These are phyloP conservation scores for Fraxinus albicans DNA, from an alignment of 305 asterid species.

Conservation along the genomic window DNA sequence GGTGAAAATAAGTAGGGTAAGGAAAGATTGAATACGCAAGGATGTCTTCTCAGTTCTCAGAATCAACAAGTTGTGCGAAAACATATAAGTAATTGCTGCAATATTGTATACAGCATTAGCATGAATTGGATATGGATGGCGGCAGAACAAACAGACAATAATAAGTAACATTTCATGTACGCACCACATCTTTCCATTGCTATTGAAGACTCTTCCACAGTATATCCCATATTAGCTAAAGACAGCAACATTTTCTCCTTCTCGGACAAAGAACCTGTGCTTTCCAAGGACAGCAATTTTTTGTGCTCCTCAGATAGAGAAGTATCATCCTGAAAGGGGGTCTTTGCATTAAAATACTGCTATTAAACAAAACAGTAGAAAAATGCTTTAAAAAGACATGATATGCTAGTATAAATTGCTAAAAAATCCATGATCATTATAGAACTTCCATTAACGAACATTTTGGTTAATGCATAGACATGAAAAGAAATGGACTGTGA, in stretches of 20 bases:
- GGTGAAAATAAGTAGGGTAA: not conserved
- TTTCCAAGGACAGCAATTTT: slow-evolving; percentile 41
- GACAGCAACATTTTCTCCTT: slow-evolving; percentile 42
- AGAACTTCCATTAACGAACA: not conserved
- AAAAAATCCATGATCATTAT: not conserved
- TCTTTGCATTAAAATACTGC: slow-evolving; percentile 14
- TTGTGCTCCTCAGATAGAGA: slow-evolving; percentile 53
- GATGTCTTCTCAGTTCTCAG: not conserved
- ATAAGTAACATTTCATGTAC: slow-evolving; percentile 20
- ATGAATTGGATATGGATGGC: not conserved
- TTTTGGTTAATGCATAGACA: not conserved
- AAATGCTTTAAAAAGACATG: not conserved
- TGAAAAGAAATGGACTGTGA: not conserved
- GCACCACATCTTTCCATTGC: slow-evolving; percentile 87
- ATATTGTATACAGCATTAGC: not conserved
- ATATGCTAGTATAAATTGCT: not conserved
- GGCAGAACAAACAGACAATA: not conserved
- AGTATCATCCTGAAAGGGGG: slow-evolving; percentile 41
- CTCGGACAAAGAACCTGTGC: slow-evolving; percentile 44
- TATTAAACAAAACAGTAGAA: not conserved
- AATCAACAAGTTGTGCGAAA: not conserved
- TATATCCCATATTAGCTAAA: slow-evolving; percentile 75
- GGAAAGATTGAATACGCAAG: not conserved
- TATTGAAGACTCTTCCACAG: slow-evolving; percentile 56
- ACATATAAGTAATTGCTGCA: not conserved